Evolutionary conservation across 2,329 filamentous ascomycete genomes (phyloP), one percentile per base, ranked within the genome.

Genomic region (Trichoderma atroviride): DNA sequence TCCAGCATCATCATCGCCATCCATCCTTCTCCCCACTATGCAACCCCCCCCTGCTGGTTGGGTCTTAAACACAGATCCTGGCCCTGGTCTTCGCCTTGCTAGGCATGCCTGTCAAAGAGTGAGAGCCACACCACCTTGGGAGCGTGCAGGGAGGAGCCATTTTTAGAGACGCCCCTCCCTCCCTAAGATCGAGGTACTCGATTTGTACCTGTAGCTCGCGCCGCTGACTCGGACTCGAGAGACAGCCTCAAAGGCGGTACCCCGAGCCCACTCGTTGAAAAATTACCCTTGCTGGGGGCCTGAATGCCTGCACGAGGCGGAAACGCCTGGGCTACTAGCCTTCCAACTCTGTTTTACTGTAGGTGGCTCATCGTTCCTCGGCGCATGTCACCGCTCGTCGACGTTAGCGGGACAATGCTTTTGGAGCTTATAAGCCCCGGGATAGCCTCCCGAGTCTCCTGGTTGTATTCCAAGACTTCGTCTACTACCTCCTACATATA

Each of bases 331-430:
- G 16, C n/a, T n/a, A n/a, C 37, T 43, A 43, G 37, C n/a, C 19
- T 7, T 58, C 57, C 69, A 70, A 70, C 66, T 69, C 40, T 63
- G 27, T 50, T 70, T 58, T 67, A n/a, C 33, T 35, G 33, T 35
- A 11, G 53, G 43, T 65, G 37, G 68, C 24, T 52, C 62, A 65
- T 27, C 47, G 50, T 65, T 55, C n/a, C 66, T 65, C 33, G 71
- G 70, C 75, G 76, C 75, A 77, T 77, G 77, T 77, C 76, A 78
- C 76, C 76, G 78, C 77, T 74, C 74, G 77, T 77, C 71, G 33
- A 35, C 11, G 73, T 74, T 75, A 75, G 74, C 69, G 66, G 68
- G 71, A 31, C 57, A 55, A 55, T 62, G 58, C 40, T 65, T 58
- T 57, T 59, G 43, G 57, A 58, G 58, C 65, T 70, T 68, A 37